A percentile compares a stretch with the other conserved stretches of the same genome.
Conservation (phyloP, 2,329 filamentous ascomycete genomes). For the Fusarium pilosicola region DNA sequence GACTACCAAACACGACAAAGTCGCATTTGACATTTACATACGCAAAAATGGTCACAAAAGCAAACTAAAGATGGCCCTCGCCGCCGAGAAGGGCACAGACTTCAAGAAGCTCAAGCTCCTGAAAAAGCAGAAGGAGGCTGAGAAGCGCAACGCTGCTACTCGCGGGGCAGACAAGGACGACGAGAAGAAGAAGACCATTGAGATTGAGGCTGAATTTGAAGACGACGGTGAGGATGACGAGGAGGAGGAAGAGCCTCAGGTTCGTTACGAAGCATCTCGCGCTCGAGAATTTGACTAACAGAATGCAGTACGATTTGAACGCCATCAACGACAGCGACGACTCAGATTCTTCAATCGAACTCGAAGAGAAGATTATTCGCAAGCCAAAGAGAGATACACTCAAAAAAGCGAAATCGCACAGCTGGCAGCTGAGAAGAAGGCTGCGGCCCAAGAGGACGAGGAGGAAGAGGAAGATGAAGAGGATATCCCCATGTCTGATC, state of each 20-base stretch:
- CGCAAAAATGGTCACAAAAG: conserved; percentile 54
- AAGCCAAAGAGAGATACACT: conserved; percentile 58
- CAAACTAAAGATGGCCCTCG: conserved; percentile 64
- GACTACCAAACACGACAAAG: conserved; percentile 16
- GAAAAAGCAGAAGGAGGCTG: conserved; percentile 58
- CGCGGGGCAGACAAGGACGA: conserved; percentile 46
- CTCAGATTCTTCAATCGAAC: conserved; percentile 78
- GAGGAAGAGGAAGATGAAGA: conserved; percentile 84
- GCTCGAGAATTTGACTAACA: not conserved
- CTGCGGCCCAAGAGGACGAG: conserved; percentile 50
- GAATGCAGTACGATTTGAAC: conserved; percentile 60
- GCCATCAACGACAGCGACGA: conserved; percentile 70
- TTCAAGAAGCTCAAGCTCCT: conserved; percentile 62
- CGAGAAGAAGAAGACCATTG: conserved; percentile 48
- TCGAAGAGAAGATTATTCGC: conserved; percentile 75
- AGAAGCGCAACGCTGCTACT: conserved; percentile 50
- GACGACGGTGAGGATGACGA: conserved; percentile 52
- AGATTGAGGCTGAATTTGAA: conserved; percentile 51
- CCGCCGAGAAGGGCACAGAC: conserved; percentile 64
- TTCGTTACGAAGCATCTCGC: conserved; percentile 23
- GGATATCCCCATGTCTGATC: conserved; percentile 89
- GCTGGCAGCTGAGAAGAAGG: conserved; percentile 42
- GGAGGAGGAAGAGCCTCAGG: conserved; percentile 47
- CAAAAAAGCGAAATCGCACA: conserved; percentile 43
- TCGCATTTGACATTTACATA: conserved; percentile 17